Evolutionary conservation across 1,284 basidiomycete species (phyloP).

Genomic region (Mycena citricolor): DNA sequence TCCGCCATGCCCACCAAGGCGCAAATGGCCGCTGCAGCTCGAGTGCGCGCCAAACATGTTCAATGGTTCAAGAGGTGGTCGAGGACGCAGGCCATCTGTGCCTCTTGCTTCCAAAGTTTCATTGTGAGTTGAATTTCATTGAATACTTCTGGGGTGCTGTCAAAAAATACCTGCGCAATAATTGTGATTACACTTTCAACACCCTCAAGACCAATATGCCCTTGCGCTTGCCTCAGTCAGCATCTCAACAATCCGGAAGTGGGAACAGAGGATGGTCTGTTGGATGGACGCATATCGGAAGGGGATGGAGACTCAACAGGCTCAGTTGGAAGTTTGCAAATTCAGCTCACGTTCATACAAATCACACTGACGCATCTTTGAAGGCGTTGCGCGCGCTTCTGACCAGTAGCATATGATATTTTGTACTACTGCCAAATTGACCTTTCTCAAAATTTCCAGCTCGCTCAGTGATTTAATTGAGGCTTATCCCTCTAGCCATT

Average conservation of each 20-base stretch:
- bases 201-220: conserved; percentile 27
- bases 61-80: conserved; percentile 30
- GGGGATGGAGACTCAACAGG: conserved; percentile 27
- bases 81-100: conserved; percentile 27
- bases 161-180: conserved; percentile 28
- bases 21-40: too few relatives aligned
- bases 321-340: conserved; percentile 25
- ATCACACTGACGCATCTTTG: conserved; percentile 27
- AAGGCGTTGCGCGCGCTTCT: conserved; percentile 15
- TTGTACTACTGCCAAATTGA: too few relatives aligned
- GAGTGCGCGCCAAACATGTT: too few relatives aligned
- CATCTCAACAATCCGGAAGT: conserved; percentile 27
- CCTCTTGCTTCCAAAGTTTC: conserved; percentile 23
- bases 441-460: too few relatives aligned
- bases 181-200: conserved; percentile 29
- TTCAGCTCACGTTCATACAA: conserved; percentile 27
- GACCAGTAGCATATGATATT: too few relatives aligned
- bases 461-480: too few relatives aligned
- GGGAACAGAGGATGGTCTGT: conserved; percentile 26
- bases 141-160: conserved; percentile 32
- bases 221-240: conserved; percentile 24
- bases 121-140: conserved; percentile 23
- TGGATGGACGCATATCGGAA: conserved; percentile 30
- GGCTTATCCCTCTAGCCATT: too few relatives aligned
- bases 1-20: too few relatives aligned